Base-by-base conservation (phyloP, 1,139 yeast genomes). In the Pneumocystis jirovecii region DNA sequence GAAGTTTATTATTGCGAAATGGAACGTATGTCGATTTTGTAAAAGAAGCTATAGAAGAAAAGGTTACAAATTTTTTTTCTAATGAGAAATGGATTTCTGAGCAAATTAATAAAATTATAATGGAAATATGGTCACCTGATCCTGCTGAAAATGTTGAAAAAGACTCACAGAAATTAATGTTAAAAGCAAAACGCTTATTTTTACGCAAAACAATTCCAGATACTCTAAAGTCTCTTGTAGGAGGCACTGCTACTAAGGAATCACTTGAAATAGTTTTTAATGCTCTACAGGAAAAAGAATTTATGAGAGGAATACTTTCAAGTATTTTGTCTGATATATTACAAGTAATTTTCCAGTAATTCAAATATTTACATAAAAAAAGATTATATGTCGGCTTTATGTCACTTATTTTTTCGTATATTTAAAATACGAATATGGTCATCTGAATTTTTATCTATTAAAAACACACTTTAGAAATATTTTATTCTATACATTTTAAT, bases 61-160 rank as follows among this genome's bases (percentile, higher is more conserved):
- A 50, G 12, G 31, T 50, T 25, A 50, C 34, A 29, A 50, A 50
- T 50, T 50, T n/a, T 50, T 50, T 50, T 21, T 10, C 57, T 50
- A 50, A 50, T 50, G 57, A 50, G 25, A 50, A 50, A 50, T 50
- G 57, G 57, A 50, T 50, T 50, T 50, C 57, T 50, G 57, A 50
- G n/a, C 31, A 50, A 50, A 50, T 50, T 25, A 50, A 50, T 25
- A n/a, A 50, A 50, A 25, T 50, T 25, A 50, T 50, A 50, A 50
- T 50, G 57, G 25, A 50, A 50, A 50, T 50, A 50, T 50, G 57
- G 57, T 21, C 34, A 25, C 7, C 17, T 3, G 8, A 7, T 50
- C 34, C 57, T 3, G 12, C 29, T 10, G 21, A 50, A 12, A 25
- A n/a, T 50, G 6, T 25, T 25, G 31, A 25, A 50, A 50, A 50